Conservation (phyloP, 148 eudicot species). For the Arbutus unedo region DNA sequence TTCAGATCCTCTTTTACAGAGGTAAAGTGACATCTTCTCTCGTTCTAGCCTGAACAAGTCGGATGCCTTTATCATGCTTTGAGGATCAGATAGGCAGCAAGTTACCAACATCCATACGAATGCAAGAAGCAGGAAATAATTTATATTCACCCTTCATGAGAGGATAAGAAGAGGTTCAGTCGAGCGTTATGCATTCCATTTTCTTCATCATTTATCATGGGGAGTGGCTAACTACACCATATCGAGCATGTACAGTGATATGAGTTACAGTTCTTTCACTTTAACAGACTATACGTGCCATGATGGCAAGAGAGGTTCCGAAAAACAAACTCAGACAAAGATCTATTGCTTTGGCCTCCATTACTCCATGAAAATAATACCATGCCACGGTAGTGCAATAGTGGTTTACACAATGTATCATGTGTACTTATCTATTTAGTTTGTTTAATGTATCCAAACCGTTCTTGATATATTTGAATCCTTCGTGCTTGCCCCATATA, state of each 20-base stretch:
- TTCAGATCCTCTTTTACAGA: neutral
- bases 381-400: neutral
- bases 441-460: neutral
- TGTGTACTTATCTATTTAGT: neutral
- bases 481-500: neutral
- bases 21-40: neutral
- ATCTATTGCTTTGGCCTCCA: slow-evolving; percentile 8
- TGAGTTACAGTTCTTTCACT: neutral
- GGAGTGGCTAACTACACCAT: neutral
- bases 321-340: neutral
- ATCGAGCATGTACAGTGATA: neutral
- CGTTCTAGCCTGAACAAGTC: neutral
- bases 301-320: neutral
- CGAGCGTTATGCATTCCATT: no score
- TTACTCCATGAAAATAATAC: neutral
- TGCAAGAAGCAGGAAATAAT: no score
- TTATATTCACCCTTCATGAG: no score
- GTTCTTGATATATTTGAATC: neutral
- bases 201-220: no score
- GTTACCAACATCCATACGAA: no score
- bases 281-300: neutral
- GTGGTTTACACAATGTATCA: neutral
- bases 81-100: no score
- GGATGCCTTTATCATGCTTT: neutral
- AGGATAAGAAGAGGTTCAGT: no score